A percentile compares a stretch with the other conserved stretches of the same genome.
Conservation (phyloP, 805 yeast genomes). For the Barnettozyma pratensis region DNA sequence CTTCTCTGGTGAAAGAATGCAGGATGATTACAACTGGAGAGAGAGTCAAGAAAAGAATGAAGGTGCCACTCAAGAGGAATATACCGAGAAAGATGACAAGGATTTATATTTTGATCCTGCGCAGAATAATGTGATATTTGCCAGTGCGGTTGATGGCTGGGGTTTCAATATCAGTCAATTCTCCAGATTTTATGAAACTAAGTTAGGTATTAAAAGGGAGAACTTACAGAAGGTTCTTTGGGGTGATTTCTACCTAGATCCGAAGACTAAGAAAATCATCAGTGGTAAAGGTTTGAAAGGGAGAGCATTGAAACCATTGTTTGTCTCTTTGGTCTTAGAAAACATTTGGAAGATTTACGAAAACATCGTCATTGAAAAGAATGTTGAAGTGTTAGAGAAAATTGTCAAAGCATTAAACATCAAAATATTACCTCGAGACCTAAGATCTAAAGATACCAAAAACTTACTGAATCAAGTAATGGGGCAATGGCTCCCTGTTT, state of each 20-base stretch:
- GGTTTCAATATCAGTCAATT: slow-evolving; percentile 90
- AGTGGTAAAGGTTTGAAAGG: slow-evolving; percentile 61
- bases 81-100: slow-evolving; percentile 70
- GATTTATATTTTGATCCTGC: slow-evolving; percentile 86
- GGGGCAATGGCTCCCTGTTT: slow-evolving; percentile 93
- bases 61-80: slow-evolving; percentile 39
- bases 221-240: slow-evolving; percentile 82
- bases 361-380: slow-evolving; percentile 55
- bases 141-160: slow-evolving; percentile 95
- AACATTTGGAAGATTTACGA: slow-evolving; percentile 91
- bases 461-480: slow-evolving; percentile 58
- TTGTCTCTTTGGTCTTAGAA: slow-evolving; percentile 82
- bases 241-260: slow-evolving; percentile 91
- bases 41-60: slow-evolving; percentile 48
- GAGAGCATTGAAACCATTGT: slow-evolving; percentile 65
- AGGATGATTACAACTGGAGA: slow-evolving; percentile 75
- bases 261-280: slow-evolving; percentile 80
- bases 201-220: slow-evolving; percentile 76
- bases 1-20: slow-evolving; percentile 88
- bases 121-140: slow-evolving; percentile 83
- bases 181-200: slow-evolving; percentile 78
- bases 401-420: slow-evolving; percentile 68
- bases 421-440: slow-evolving; percentile 67
- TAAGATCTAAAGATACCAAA: slow-evolving; percentile 72
- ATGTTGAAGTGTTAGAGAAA: slow-evolving; percentile 67